phyloP scores from a whole-genome alignment of 257 asterid species.

The Jacaranda mimosifolia region DNA sequence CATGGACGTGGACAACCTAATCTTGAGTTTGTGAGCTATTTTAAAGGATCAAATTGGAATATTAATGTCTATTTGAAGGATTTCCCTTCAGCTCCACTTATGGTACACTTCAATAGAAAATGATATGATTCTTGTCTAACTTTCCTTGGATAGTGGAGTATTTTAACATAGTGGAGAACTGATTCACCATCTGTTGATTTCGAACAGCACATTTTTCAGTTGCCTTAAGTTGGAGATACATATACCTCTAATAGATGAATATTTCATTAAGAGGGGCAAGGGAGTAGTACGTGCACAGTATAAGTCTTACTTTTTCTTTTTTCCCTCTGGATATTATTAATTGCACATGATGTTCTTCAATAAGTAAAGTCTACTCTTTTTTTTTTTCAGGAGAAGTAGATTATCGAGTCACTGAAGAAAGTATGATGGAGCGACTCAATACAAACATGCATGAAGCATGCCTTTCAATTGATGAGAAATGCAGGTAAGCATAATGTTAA shows the following conservation, averaged over 20 bases:
- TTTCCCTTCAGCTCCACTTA: background rate
- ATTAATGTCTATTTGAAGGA: background rate
- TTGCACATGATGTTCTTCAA: background rate
- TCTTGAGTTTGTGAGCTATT: too few species aligned
- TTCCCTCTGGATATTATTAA: background rate
- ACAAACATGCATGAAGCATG: constrained; percentile 83
- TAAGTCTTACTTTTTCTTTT: background rate
- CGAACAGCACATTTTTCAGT: background rate
- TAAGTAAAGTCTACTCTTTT: background rate
- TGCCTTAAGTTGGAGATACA: constrained; percentile 17
- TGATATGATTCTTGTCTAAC: background rate
- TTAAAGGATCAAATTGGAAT: background rate
- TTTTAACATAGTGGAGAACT: background rate
- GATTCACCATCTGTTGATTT: constrained; percentile 8
- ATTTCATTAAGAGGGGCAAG: background rate
- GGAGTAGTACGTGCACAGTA: background rate
- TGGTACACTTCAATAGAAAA: background rate
- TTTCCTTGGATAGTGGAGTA: background rate
- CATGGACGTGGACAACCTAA: background rate
- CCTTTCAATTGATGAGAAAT: constrained; percentile 62
- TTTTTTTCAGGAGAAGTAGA: constrained; percentile 60
- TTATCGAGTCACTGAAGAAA: constrained; percentile 74
- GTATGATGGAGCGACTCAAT: constrained; percentile 76
- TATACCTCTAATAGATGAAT: constrained; percentile 6
- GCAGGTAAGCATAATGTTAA: constrained; percentile 57